Evolutionary conservation across 371 early-diverging fungal genomes (phyloP).

Genomic region (Mortierella sp.): DNA sequence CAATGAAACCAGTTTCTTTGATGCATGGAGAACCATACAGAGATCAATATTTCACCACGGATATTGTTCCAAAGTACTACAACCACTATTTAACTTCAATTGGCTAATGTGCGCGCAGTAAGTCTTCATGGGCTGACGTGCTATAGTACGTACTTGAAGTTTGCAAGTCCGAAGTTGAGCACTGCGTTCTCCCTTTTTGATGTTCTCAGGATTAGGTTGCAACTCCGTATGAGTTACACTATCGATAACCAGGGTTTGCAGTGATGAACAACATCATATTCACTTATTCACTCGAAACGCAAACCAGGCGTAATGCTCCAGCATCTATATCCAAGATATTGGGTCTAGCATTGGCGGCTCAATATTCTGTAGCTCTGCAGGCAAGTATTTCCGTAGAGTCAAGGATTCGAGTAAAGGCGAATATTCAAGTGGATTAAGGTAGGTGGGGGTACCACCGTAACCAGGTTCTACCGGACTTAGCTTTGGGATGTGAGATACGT

Average conservation of each 20-base stretch:
- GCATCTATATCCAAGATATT: constrained; percentile 20
- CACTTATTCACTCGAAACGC: constrained; percentile 25
- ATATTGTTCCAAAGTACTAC: background rate
- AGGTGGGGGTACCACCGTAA: background rate
- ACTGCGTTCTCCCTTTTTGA: constrained; percentile 8
- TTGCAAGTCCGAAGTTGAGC: background rate
- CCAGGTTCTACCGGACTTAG: constrained; percentile 8
- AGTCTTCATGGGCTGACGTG: constrained; percentile 9
- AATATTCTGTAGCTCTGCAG: background rate
- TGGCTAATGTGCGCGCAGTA: constrained; percentile 4
- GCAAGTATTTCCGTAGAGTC: background rate
- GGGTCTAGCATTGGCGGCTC: background rate
- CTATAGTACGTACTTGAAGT: background rate
- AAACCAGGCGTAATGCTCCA: constrained; percentile 9
- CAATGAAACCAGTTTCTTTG: constrained; percentile 1
- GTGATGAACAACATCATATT: constrained; percentile 6
- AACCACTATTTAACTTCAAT: constrained; percentile 2
- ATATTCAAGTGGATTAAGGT: background rate
- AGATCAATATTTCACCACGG: constrained; percentile 13
- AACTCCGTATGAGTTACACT: constrained; percentile 1
- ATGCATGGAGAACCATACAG: constrained; percentile 2
- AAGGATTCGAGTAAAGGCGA: constrained; percentile 19
- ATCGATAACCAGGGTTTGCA: constrained; percentile 7
- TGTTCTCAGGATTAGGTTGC: background rate
- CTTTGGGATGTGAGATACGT: constrained; percentile 2